These are phyloP conservation scores for Colletotrichum karsti DNA, from an alignment of 2,329 filamentous ascomycete genomes.

Conservation along the genomic window DNA sequence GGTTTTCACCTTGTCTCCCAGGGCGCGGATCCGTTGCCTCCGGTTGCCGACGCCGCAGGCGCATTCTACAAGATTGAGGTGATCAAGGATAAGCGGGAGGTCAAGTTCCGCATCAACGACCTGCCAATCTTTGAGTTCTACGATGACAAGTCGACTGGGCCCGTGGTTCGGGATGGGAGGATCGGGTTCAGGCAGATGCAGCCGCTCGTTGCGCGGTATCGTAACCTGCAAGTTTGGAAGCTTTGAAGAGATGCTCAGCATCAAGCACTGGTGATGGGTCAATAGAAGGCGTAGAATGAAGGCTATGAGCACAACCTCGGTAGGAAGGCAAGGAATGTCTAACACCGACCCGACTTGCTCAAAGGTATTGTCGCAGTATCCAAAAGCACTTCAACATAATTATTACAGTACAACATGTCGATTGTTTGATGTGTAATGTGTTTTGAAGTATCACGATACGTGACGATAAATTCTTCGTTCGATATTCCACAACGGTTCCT, in stretches of 20 bases:
- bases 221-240: constrained; percentile 41
- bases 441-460: too few species aligned
- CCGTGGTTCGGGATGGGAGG: constrained; percentile 33
- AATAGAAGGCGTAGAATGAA: too few species aligned
- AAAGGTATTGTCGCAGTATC: too few species aligned
- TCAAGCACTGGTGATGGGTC: too few species aligned
- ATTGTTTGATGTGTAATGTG: too few species aligned
- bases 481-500: too few species aligned
- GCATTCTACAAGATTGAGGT: constrained; percentile 40
- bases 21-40: constrained; percentile 39
- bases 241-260: constrained; percentile 23
- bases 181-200: constrained; percentile 42
- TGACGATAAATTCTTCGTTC: too few species aligned
- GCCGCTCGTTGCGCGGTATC: constrained; percentile 38
- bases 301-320: too few species aligned
- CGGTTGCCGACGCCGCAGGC: constrained; percentile 37
- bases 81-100: constrained; percentile 38
- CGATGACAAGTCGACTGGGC: constrained; percentile 38
- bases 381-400: too few species aligned
- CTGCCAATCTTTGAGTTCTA: constrained; percentile 37
- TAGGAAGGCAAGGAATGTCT: too few species aligned
- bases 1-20: constrained; percentile 38
- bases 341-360: too few species aligned
- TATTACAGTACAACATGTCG: too few species aligned
- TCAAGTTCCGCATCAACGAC: constrained; percentile 38